A percentile compares a stretch with the other conserved stretches of the same genome.
phyloP scores from a whole-genome alignment of 306 rosid species.

The Mimosa pudica region DNA sequence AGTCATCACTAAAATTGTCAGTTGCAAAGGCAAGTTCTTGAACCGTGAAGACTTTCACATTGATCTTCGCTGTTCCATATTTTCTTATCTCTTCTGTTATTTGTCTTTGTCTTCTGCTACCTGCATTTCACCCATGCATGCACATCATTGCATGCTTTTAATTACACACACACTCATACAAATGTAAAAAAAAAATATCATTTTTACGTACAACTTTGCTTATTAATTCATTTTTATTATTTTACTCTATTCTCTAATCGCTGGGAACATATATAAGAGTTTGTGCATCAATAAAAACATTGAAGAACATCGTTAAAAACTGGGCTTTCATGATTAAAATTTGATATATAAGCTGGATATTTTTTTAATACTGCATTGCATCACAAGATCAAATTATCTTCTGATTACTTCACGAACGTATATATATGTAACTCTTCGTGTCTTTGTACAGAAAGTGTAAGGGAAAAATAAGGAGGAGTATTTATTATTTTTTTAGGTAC shows the following conservation, averaged over 20 bases:
- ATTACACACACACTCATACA: too few species aligned
- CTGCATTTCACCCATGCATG: conserved; percentile 44
- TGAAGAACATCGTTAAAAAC: not conserved
- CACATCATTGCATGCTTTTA: not conserved
- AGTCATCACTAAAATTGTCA: conserved; percentile 43
- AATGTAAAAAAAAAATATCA: too few species aligned
- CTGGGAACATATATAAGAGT: not conserved
- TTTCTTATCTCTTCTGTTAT: conserved; percentile 49
- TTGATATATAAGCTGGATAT: too few species aligned
- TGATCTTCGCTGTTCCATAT: conserved; percentile 48
- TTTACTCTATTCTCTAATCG: not conserved
- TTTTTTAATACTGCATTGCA: not conserved
- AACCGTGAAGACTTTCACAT: conserved; percentile 41
- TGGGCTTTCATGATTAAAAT: too few species aligned
- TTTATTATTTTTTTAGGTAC: conserved; percentile 22
- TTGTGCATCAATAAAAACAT: not conserved
- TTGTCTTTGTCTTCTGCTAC: conserved; percentile 56
- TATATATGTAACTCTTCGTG: not conserved
- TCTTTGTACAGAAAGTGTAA: not conserved
- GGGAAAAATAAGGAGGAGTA: not conserved
- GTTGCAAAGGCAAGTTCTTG: conserved; percentile 50
- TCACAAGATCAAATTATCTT: not conserved
- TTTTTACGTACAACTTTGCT: not conserved
- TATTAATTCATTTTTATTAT: not conserved
- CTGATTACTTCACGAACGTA: not conserved